Evolutionary conservation across 1,284 basidiomycete species (phyloP), one percentile per base, ranked within the genome.

Genomic region (Athelia psychrophila): DNA sequence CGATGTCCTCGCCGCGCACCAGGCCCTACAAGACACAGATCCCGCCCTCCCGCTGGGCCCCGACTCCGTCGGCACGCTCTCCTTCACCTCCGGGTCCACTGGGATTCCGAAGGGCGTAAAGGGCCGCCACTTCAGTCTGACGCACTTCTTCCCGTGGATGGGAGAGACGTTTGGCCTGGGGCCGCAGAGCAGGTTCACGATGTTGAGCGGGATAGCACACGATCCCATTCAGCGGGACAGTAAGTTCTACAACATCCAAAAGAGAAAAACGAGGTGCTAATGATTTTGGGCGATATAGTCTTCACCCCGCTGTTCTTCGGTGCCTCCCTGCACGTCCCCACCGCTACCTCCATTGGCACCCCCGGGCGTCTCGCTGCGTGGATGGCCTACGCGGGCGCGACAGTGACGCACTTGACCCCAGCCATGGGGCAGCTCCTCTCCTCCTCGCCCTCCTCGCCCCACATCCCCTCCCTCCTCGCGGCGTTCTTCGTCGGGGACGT

Each of bases 141-240:
- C 97, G 0, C 97, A 99, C 71, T 99, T 99, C 80, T 99, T 99
- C 84, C 96, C 96, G 2, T 99, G 97, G 97, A 99, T 99, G 97
- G 89, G 90, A 19, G 75, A 94, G 66, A 78, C 86, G 18, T 99
- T 99, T 68, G 86, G 81, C 2, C 74, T 99, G 44, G 76, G 78
- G 38, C 76, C 85, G 51, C 72, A 80, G 24, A 93, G 91, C 54
- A 92, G 87, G 69, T 99, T 98, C 65, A 99, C 97, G 1, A 99
- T 99, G 97, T 81, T 99, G 23, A 96, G 93, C 62, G 97, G 97
- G 36, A 99, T 99, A 55, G 97, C 97, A 10, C 97, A 99, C 66
- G 97, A 99, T 72, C 97, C 97, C 8, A 98, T 99, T 58, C 97
- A 99, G 68, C 86, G 97, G 59, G 97, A 99, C 66, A 99, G 93